phyloP scores from a whole-genome alignment of 179 eudicot genomes.

The Pouteria campechiana region DNA sequence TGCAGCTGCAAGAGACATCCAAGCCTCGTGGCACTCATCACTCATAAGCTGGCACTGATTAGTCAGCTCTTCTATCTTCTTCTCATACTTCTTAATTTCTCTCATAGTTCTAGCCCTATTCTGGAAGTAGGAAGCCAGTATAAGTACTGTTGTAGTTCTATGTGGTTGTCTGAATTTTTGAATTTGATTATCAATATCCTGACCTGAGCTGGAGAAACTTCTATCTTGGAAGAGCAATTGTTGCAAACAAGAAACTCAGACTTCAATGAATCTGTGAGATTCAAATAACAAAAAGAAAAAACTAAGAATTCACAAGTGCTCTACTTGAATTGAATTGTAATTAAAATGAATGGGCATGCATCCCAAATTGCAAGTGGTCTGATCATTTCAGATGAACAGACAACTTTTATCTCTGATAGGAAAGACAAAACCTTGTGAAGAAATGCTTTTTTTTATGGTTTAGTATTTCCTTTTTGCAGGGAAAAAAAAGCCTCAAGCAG shows the following conservation, averaged over 20 bases:
- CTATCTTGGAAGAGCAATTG: conserved; percentile 64
- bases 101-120: conserved; percentile 31
- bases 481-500: neutral
- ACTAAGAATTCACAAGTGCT: neutral
- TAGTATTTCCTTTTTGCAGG: no score
- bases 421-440: no score
- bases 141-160: no score
- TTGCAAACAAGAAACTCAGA: conserved; percentile 42
- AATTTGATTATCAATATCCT: no score
- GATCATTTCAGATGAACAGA: no score
- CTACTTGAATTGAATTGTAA: neutral
- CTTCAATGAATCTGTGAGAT: conserved; percentile 25
- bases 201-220: conserved; percentile 70
- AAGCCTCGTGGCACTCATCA: conserved; percentile 91
- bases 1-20: conserved; percentile 89
- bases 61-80: conserved; percentile 67
- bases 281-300: conserved; percentile 2
- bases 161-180: no score
- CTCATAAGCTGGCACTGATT: conserved; percentile 62
- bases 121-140: no score
- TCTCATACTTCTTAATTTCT: conserved; percentile 64
- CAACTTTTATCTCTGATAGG: neutral
- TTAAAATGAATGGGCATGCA: neutral
- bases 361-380: neutral
- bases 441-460: no score